phyloP scores from a whole-genome alignment of 1,139 yeast genomes.

The Scheffersomyces lignicola region DNA sequence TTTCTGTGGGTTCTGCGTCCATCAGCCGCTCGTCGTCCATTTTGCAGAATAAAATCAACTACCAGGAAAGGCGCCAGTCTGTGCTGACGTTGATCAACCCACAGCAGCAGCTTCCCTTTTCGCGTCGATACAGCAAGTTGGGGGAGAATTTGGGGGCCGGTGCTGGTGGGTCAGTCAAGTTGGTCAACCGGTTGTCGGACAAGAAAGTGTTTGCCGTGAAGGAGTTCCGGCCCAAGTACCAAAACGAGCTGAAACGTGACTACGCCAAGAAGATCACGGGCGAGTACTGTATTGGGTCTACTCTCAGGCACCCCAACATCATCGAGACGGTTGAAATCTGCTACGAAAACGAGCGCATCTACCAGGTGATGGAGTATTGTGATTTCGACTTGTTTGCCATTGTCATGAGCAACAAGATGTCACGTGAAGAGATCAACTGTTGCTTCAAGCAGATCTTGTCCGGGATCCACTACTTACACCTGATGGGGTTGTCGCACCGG shows the following conservation, averaged over 20 bases:
- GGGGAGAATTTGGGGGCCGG: conserved; percentile 94
- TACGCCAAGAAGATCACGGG: conserved; percentile 93
- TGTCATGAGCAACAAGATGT: conserved; percentile 94
- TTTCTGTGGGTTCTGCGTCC: conserved; percentile 21
- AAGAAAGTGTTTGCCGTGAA: conserved; percentile 84
- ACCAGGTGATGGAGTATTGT: conserved; percentile 94
- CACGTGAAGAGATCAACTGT: conserved; percentile 81
- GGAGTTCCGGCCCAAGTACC: conserved; percentile 79
- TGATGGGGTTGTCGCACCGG: conserved; percentile 87
- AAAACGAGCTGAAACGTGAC: conserved; percentile 77
- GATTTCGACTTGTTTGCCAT: conserved; percentile 91
- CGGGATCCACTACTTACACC: conserved; percentile 82
- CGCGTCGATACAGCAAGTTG: conserved; percentile 75
- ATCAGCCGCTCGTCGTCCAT: conserved; percentile 28
- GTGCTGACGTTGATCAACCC: conserved; percentile 29
- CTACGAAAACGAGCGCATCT: conserved; percentile 82
- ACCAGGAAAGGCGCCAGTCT: conserved; percentile 41
- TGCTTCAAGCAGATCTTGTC: conserved; percentile 84
- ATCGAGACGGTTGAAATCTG: conserved; percentile 90
- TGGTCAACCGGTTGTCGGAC: conserved; percentile 70
- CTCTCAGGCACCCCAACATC: conserved; percentile 86
- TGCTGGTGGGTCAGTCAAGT: conserved; percentile 89
- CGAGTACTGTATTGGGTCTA: conserved; percentile 92
- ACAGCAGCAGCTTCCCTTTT: conserved; percentile 51
- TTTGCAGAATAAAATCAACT: conserved; percentile 31